Evolutionary conservation across 257 asterid species (phyloP), one percentile per base, ranked within the genome.

Genomic region (Lycium barbarum): DNA sequence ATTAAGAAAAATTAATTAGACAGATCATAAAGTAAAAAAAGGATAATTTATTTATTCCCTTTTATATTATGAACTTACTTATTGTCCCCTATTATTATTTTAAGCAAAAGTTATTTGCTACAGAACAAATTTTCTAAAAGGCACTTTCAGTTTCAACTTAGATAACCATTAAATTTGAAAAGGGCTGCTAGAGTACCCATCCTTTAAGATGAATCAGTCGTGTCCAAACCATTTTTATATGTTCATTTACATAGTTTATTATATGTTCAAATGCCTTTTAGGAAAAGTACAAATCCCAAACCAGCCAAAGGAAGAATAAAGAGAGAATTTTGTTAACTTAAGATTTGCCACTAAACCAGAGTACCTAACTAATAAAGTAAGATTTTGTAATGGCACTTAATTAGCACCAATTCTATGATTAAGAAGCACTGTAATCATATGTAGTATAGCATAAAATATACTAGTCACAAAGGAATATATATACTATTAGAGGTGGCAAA

Each of bases 41-140:
- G n/a, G 15, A 1, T 12, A 22, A 49, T 20, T 36, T 74, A 76
- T 6, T 20, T 18, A n/a, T 72, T 47, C 7, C 15, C 9, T 76
- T 22, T 76, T 22, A 17, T 8, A 51, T 51, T 22, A 6, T 76
- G 45, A 76, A 76, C 81, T 49, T 73, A 20, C 61, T 47, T 76
- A 51, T 22, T 76, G 45, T 76, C 14, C 45, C 81, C 20, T 7
- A 3, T 45, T 76, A 49, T 76, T 76, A 51, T 49, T 76, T 76
- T 76, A 76, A 49, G 33, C 7, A 49, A 76, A 49, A 76, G 81
- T 51, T 22, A 22, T 76, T 49, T 2, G 63, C 81, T 76, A 76
- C 45, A 7, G n/a, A 76, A 22, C 81, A 49, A 76, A 76, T 76
- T 51, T 76, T 76, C 81, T 76, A 76, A 76, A 76, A 76, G 81